These are phyloP conservation scores for Eimeria praecox DNA, from an alignment of 169 alveolate genomes.

Conservation along the genomic window DNA sequence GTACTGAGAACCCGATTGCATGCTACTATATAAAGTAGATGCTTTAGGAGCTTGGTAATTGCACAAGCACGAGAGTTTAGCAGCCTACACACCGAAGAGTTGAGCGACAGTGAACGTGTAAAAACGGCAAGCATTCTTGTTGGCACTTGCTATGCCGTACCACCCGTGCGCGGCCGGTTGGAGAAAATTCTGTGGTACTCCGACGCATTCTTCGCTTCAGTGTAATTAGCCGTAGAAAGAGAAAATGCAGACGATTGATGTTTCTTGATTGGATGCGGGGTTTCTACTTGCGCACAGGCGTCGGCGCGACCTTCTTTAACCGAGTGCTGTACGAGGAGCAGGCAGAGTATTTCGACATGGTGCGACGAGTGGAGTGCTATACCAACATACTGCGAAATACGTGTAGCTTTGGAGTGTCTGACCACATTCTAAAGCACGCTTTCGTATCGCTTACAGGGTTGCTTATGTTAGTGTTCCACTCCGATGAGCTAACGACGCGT, in stretches of 20 bases:
- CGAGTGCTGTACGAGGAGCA: conserved; percentile 93
- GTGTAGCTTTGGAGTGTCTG: conserved; percentile 91
- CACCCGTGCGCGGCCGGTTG: neutral
- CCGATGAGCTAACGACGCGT: conserved; percentile 79
- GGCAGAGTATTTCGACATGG: conserved; percentile 94
- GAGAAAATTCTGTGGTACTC: neutral
- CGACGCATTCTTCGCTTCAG: neutral
- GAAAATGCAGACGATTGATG: neutral
- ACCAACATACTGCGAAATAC: conserved; percentile 90
- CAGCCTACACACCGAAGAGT: neutral
- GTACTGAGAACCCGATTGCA: neutral
- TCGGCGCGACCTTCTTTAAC: conserved; percentile 91
- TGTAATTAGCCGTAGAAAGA: neutral
- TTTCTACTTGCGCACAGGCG: conserved; percentile 88
- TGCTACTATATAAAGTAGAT: neutral
- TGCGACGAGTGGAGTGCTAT: conserved; percentile 93
- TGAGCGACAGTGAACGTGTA: neutral
- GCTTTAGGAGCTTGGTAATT: neutral
- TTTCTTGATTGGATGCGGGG: neutral
- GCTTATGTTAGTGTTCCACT: conserved; percentile 76
- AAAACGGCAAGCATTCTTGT: neutral
- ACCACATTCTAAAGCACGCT: conserved; percentile 86
- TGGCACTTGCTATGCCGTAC: neutral
- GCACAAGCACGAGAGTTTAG: neutral
- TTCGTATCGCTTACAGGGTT: conserved; percentile 84